Base-by-base conservation (phyloP, 208 protist genomes). In the Trypanosoma vivax region DNA sequence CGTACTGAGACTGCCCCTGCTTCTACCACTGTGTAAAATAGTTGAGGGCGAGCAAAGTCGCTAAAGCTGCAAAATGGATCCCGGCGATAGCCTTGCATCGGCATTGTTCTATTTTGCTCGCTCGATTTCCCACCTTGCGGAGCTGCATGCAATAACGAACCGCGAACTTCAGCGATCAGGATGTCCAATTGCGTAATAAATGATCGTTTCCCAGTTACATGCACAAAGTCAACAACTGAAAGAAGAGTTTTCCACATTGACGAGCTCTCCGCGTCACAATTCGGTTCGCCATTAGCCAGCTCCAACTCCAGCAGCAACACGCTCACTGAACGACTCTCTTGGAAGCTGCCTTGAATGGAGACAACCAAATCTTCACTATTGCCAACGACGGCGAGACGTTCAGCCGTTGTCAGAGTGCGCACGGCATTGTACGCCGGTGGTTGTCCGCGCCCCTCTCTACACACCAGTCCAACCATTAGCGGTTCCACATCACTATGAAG, bases 221-320 rank as follows among this genome's bases (percentile, higher is more conserved):
- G 58, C 9, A 65, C 50, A 65, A 65, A 57, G 34, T 65, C 50
- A 13, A 58, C 50, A 4, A 65, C 49, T 9, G 49, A 38, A 14
- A 65, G 24, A 23, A 65, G 41, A 24, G 59, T 34, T 38, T 29
- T 33, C 59, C 59, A 65, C 33, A 65, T 42, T 9, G 49, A 35
- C 5, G 50, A 58, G 4, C 10, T 19, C 25, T 41, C 16, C n/a
- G 19, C 28, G 13, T 30, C n/a, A n/a, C 28, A 21, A 2, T 25
- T 18, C 4, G 14, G 13, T 10, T 50, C 24, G 23, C 19, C n/a
- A 25, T 46, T 23, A 0, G 29, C 7, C 27, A 65, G 13, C 11
- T 39, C 34, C 5, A 37, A 23, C 14, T 46, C 41, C 1, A 65
- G 14, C 25, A 65, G 21, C 40, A 65, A 29, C 29, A 65, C 42